phyloP scores from a whole-genome alignment of 345 rosid species.

The Eutrema japonicum region DNA sequence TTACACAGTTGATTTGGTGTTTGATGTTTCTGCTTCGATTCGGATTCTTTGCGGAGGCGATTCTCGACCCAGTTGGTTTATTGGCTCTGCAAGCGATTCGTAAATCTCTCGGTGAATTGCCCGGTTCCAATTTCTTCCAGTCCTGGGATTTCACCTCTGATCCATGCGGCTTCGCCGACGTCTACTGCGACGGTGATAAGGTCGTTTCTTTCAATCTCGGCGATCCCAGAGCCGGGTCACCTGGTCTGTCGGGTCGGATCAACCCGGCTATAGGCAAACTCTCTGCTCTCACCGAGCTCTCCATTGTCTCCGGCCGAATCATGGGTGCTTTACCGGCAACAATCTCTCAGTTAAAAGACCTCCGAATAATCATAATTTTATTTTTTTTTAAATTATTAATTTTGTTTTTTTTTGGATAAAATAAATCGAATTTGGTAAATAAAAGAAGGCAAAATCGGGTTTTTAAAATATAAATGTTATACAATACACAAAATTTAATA shows the following conservation, averaged over 20 bases:
- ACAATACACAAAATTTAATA: too few relatives aligned
- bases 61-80: conserved; percentile 88
- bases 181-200: conserved; percentile 68
- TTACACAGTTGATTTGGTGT: conserved; percentile 28
- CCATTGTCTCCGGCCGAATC: conserved; percentile 83
- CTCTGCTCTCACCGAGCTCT: conserved; percentile 70
- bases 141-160: conserved; percentile 98
- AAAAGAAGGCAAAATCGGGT: too few relatives aligned
- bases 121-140: conserved; percentile 80
- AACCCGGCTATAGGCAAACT: conserved; percentile 81
- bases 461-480: too few relatives aligned
- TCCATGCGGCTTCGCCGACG: conserved; percentile 92
- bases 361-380: conserved; percentile 37
- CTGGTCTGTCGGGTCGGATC: conserved; percentile 79
- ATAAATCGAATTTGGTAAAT: too few relatives aligned
- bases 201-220: conserved; percentile 84
- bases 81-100: conserved; percentile 85
- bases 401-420: too few relatives aligned
- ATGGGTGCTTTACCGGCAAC: conserved; percentile 72
- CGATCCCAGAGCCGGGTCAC: conserved; percentile 85
- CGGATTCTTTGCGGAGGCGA: conserved; percentile 45
- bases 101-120: conserved; percentile 70
- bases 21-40: conserved; percentile 35
- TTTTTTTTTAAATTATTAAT: too few relatives aligned
- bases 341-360: conserved; percentile 61